Conservation (phyloP, 345 rosid species). For the Camelina sativa region DNA sequence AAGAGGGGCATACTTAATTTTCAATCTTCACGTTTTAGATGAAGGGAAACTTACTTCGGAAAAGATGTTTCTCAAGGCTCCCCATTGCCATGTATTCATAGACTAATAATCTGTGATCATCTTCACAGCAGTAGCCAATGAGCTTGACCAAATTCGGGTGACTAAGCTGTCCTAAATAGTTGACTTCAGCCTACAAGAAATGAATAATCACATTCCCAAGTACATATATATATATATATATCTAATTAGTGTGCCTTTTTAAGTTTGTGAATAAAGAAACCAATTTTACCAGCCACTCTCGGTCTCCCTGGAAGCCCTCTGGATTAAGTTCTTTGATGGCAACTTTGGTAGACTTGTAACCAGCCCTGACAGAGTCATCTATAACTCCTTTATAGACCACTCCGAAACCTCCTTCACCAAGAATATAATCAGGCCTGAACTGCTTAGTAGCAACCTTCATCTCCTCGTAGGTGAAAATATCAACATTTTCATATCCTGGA, state of each 20-base stretch:
- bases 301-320: conserved; percentile 92
- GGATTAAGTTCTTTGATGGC: conserved; percentile 95
- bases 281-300: conserved; percentile 92
- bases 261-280: background rate
- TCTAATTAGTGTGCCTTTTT: background rate
- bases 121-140: conserved; percentile 98
- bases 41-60: conserved; percentile 69
- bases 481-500: conserved; percentile 73
- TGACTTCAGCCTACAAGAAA: conserved; percentile 85
- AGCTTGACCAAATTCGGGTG: conserved; percentile 96
- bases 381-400: conserved; percentile 86
- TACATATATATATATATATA: background rate
- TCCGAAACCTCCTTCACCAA: conserved; percentile 98
- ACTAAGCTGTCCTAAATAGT: conserved; percentile 90
- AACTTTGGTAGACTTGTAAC: conserved; percentile 62
- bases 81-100: conserved; percentile 96
- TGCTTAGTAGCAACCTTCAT: conserved; percentile 83
- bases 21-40: background rate
- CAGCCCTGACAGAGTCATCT: conserved; percentile 67
- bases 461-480: conserved; percentile 81
- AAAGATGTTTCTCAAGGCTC: conserved; percentile 94
- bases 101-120: conserved; percentile 83
- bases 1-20: background rate
- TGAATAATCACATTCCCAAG: background rate
- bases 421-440: conserved; percentile 82